phyloP scores from a whole-genome alignment of 805 yeast species.

The Metschnikowia continentalis region DNA sequence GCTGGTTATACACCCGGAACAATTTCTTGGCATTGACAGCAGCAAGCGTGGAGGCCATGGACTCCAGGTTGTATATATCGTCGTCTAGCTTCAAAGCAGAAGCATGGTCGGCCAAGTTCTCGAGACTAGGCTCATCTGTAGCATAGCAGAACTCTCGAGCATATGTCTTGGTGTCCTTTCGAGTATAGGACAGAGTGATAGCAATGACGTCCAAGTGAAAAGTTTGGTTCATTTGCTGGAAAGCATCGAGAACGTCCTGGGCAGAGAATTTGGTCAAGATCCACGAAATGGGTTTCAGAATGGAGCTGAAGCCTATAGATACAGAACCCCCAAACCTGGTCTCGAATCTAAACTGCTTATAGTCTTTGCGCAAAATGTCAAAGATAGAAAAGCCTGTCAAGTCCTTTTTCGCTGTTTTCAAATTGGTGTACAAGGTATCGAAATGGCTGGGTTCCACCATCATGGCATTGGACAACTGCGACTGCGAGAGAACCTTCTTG shows the following conservation, averaged over 20 bases:
- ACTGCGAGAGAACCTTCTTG: conserved; percentile 15
- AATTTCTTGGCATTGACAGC: conserved; percentile 8
- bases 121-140: conserved; percentile 14
- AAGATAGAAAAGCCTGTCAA: conserved; percentile 53
- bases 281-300: conserved; percentile 62
- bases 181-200: conserved; percentile 38
- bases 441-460: conserved; percentile 2
- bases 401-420: conserved; percentile 57
- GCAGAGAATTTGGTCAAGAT: conserved; percentile 27
- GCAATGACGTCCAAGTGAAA: conserved; percentile 29
- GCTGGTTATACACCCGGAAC: conserved; percentile 40
- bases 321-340: conserved; percentile 23
- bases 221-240: conserved; percentile 18
- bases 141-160: conserved; percentile 35
- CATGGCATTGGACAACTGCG: conserved; percentile 11
- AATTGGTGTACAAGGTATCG: conserved; percentile 17
- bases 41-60: conserved; percentile 13
- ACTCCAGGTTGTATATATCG: conserved; percentile 21
- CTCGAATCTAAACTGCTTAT: conserved; percentile 57
- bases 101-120: conserved; percentile 20
- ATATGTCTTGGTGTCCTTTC: conserved; percentile 27
- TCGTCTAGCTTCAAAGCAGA: conserved; percentile 23
- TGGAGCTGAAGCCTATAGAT: conserved; percentile 71
- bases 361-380: conserved; percentile 78
- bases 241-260: conserved; percentile 22